These are phyloP conservation scores for Pseudogymnoascus sp. DNA, from an alignment of 2,329 filamentous ascomycete species.

Conservation along the genomic window DNA sequence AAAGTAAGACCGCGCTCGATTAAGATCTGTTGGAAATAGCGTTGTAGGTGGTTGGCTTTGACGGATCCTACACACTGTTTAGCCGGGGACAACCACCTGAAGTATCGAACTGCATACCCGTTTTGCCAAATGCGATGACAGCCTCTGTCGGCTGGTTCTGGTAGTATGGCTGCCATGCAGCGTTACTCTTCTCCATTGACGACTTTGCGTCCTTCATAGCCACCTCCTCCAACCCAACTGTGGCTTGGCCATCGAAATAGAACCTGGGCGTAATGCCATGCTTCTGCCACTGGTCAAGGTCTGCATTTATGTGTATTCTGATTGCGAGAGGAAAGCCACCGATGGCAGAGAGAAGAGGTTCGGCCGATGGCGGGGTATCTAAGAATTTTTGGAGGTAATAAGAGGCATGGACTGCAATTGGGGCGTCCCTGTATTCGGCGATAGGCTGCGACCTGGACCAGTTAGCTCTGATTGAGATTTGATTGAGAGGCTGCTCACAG, in stretches of 20 bases:
- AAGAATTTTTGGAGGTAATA: conserved; percentile 81
- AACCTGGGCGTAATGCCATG: conserved; percentile 74
- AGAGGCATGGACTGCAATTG: conserved; percentile 80
- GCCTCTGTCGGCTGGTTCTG: conserved; percentile 71
- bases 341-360: conserved; percentile 83
- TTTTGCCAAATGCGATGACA: conserved; percentile 79
- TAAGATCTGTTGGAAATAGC: conserved; percentile 69
- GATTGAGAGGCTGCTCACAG: neutral
- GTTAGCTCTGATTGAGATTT: neutral
- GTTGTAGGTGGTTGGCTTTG: conserved; percentile 64
- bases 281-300: conserved; percentile 66
- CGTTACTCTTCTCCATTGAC: conserved; percentile 64
- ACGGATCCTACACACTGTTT: conserved; percentile 55
- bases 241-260: conserved; percentile 82
- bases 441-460: conserved; percentile 43
- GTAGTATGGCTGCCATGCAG: conserved; percentile 85
- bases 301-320: conserved; percentile 65
- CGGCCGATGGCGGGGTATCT: conserved; percentile 62
- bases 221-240: conserved; percentile 68
- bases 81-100: conserved; percentile 15
- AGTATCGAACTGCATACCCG: conserved; percentile 47
- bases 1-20: conserved; percentile 64
- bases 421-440: conserved; percentile 64
- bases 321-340: conserved; percentile 81
- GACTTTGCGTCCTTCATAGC: conserved; percentile 56